Conservation (phyloP, 129 eudicot species). For the Oenanthe sinensis region DNA sequence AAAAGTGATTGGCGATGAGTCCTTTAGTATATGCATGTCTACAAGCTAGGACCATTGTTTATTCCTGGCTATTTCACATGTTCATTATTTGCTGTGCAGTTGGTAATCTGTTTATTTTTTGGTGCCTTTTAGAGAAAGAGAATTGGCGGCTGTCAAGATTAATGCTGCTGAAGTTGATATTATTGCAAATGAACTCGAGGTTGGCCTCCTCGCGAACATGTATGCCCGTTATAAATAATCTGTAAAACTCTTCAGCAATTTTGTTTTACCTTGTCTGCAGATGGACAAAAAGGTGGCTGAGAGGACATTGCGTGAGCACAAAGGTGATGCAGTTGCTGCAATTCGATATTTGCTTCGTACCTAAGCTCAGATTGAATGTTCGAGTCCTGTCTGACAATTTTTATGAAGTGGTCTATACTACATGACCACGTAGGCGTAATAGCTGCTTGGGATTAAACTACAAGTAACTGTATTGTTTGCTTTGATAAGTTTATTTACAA, state of each 20-base stretch:
- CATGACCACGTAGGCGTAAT: background rate
- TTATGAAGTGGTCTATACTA: background rate
- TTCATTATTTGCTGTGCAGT: background rate
- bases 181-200: conserved; percentile 94
- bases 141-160: conserved; percentile 92
- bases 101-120: background rate
- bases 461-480: background rate
- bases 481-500: background rate
- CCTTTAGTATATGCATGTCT: background rate
- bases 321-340: conserved; percentile 99
- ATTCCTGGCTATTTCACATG: background rate
- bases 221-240: background rate
- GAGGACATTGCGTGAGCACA: conserved; percentile 87
- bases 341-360: conserved; percentile 52
- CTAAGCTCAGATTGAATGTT: background rate
- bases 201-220: conserved; percentile 13
- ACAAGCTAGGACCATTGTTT: background rate
- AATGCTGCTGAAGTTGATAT: conserved; percentile 85
- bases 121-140: conserved; percentile 67
- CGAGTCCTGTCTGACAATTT: background rate
- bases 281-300: conserved; percentile 98
- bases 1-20: background rate
- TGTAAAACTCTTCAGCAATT: background rate
- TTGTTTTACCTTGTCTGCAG: conserved; percentile 21
- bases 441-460: background rate